A percentile compares a stretch with the other conserved stretches of the same genome.
Conservation (phyloP, 768 basidiomycete species). For the Boletellus ananiceps region DNA sequence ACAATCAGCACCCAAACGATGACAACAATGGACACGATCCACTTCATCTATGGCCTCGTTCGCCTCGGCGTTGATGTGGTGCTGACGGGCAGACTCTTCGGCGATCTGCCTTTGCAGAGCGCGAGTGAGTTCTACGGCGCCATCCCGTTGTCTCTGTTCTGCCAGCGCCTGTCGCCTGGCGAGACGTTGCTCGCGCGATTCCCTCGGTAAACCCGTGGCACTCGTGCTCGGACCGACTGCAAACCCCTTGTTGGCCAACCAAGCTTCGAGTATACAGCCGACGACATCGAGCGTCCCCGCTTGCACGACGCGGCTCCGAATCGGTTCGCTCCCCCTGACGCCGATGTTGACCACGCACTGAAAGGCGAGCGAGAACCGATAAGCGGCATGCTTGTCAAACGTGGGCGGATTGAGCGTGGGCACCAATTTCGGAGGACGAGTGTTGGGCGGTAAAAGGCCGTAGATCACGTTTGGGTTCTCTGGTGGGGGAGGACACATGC, state of each 20-base stretch:
- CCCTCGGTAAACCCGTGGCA: conserved; percentile 68
- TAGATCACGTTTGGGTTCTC: conserved; percentile 74
- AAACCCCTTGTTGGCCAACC: conserved; percentile 85
- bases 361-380: conserved; percentile 89
- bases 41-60: conserved; percentile 23
- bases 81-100: conserved; percentile 24
- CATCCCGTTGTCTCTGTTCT: conserved; percentile 54
- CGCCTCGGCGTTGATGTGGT: conserved; percentile 1
- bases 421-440: conserved; percentile 48
- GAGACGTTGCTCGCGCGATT: conserved; percentile 69
- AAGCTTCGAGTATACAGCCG: conserved; percentile 89
- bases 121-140: conserved; percentile 49
- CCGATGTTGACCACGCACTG: conserved; percentile 98
- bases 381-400: conserved; percentile 81
- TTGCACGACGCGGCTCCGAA: conserved; percentile 88
- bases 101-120: conserved; percentile 53
- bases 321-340: conserved; percentile 89
- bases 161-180: conserved; percentile 54
- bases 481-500: conserved; percentile 75
- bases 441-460: conserved; percentile 65
- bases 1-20: conserved; percentile 6
- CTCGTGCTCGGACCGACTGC: conserved; percentile 77
- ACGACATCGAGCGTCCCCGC: conserved; percentile 92
- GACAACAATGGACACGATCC: conserved; percentile 8
- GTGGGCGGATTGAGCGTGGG: conserved; percentile 64